phyloP scores from a whole-genome alignment of 2,329 filamentous ascomycete genomes.

The Graphilbum sp. region DNA sequence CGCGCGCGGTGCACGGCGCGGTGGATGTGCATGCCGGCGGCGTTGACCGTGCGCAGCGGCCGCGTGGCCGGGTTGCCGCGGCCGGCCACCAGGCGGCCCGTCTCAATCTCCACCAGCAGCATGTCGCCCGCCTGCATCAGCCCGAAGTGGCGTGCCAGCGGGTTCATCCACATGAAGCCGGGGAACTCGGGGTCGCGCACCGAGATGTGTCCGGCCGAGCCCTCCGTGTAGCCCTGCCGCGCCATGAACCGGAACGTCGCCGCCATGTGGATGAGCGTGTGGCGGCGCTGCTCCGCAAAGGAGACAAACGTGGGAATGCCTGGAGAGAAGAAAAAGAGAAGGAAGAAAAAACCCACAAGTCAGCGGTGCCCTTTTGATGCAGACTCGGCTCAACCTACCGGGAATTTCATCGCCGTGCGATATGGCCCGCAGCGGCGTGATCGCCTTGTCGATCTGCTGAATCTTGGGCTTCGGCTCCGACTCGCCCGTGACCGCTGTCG shows the following conservation, averaged over 20 bases:
- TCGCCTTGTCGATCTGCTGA: slow-evolving; percentile 6
- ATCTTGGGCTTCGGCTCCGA: background rate
- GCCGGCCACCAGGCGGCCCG: slow-evolving; percentile 46
- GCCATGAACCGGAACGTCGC: slow-evolving; percentile 51
- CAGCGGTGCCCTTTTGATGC: too few species aligned
- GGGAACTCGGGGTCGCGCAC: slow-evolving; percentile 48
- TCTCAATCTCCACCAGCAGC: slow-evolving; percentile 41
- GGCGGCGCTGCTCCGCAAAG: slow-evolving; percentile 33
- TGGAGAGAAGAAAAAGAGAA: slow-evolving; percentile 5
- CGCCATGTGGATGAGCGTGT: slow-evolving; percentile 51
- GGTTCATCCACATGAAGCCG: slow-evolving; percentile 48
- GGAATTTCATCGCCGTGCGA: slow-evolving; percentile 14
- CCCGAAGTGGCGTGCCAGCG: slow-evolving; percentile 50
- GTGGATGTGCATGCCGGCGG: slow-evolving; percentile 56
- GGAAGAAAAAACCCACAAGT: too few species aligned
- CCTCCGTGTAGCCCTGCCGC: slow-evolving; percentile 46
- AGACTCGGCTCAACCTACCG: too few species aligned
- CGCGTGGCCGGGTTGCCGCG: slow-evolving; percentile 26
- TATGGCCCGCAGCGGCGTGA: slow-evolving; percentile 14
- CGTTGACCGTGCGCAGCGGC: slow-evolving; percentile 36
- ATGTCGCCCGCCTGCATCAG: slow-evolving; percentile 51
- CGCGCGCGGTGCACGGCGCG: slow-evolving; percentile 50
- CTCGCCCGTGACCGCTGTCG: slow-evolving; percentile 3
- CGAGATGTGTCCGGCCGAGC: slow-evolving; percentile 46
- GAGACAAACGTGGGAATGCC: slow-evolving; percentile 26